Percentiles rank a stretch among this genome's conserved stretches.
phyloP scores from a whole-genome alignment of 306 rosid species.

The Prosopis cineraria region DNA sequence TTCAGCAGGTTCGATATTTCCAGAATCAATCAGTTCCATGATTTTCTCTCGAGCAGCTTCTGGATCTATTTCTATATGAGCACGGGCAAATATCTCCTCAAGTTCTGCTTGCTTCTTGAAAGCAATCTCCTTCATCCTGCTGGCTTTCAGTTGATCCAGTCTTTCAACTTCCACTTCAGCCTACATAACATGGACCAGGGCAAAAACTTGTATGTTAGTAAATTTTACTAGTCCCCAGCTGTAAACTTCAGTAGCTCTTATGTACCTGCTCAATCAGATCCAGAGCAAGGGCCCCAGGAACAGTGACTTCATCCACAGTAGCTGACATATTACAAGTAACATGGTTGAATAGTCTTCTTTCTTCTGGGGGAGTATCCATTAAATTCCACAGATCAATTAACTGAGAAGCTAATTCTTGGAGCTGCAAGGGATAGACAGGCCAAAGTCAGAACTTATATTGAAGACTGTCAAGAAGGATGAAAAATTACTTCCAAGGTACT shows the following conservation, averaged over 20 bases:
- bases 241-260: constrained; percentile 27
- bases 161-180: constrained; percentile 99
- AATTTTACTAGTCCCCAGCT: constrained; percentile 13
- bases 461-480: background rate
- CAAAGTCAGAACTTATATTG: constrained; percentile 9
- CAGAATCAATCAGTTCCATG: constrained; percentile 83
- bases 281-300: constrained; percentile 94
- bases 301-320: constrained; percentile 94
- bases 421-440: constrained; percentile 53
- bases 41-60: constrained; percentile 93
- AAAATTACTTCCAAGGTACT: constrained; percentile 8
- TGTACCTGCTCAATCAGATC: constrained; percentile 92
- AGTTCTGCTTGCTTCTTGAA: constrained; percentile 95
- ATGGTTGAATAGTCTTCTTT: constrained; percentile 88
- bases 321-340: constrained; percentile 96
- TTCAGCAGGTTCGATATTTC: constrained; percentile 81
- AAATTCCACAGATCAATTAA: constrained; percentile 95
- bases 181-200: constrained; percentile 43
- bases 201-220: constrained; percentile 26
- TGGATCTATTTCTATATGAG: constrained; percentile 86
- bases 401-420: constrained; percentile 93
- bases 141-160: constrained; percentile 93
- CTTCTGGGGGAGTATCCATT: constrained; percentile 93
- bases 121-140: constrained; percentile 99
- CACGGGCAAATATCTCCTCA: constrained; percentile 79